Evolutionary conservation across 2,329 filamentous ascomycete species (phyloP).

Genomic region (Neodidymelliopsis sp.): DNA sequence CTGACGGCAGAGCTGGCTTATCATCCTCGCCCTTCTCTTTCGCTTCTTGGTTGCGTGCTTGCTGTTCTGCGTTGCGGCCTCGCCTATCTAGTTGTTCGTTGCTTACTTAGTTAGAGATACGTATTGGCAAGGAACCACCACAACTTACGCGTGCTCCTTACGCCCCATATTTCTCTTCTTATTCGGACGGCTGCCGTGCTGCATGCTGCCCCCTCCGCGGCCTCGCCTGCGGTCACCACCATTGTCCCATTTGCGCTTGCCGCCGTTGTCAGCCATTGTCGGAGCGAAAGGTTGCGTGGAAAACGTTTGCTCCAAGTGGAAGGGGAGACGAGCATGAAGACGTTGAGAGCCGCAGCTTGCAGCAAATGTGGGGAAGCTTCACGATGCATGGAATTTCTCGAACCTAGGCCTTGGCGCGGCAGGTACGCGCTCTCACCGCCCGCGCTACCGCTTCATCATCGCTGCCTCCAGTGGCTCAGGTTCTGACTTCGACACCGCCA

Average conservation of each 20-base stretch:
- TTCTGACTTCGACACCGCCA: conserved; percentile 16
- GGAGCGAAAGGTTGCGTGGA: conserved; percentile 24
- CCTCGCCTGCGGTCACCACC: conserved; percentile 36
- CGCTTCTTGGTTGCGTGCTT: conserved; percentile 49
- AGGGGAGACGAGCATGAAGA: conserved; percentile 33
- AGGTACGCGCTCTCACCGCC: conserved; percentile 32
- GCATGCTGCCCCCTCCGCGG: conserved; percentile 45
- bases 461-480: conserved; percentile 14
- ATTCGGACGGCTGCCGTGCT: conserved; percentile 53
- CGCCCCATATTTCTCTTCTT: conserved; percentile 73
- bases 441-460: conserved; percentile 24
- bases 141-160: conserved; percentile 66
- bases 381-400: conserved; percentile 28
- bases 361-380: conserved; percentile 21
- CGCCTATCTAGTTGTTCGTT: conserved; percentile 57
- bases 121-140: conserved; percentile 9
- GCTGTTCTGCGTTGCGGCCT: conserved; percentile 52
- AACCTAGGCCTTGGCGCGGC: conserved; percentile 32
- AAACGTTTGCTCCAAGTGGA: conserved; percentile 32
- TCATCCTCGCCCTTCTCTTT: conserved; percentile 46
- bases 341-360: conserved; percentile 11
- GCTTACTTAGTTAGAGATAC: conserved; percentile 53
- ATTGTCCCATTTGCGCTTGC: conserved; percentile 42
- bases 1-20: conserved; percentile 61
- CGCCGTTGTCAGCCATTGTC: conserved; percentile 38